Conservation (phyloP, 352 stramenopile species). For the Plasmopara halstedii region DNA sequence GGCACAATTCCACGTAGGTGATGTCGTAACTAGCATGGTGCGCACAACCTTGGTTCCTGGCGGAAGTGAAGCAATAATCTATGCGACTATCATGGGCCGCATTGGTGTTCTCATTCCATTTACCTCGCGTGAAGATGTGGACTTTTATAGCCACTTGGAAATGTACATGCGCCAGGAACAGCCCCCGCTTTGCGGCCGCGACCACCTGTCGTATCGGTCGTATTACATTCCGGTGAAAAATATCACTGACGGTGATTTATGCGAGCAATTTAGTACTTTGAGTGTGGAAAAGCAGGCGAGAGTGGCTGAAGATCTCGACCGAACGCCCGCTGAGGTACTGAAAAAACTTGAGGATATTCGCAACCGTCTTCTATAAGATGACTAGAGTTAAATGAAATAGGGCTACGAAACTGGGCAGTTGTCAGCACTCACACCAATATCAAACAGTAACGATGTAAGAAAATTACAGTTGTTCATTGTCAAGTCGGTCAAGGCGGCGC, state of each 20-base stretch:
- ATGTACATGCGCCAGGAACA: constrained; percentile 91
- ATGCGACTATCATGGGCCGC: constrained; percentile 94
- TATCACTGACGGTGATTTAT: constrained; percentile 97
- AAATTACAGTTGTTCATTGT: background rate
- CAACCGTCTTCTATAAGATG: constrained; percentile 91
- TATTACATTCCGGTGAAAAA: constrained; percentile 98
- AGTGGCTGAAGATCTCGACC: constrained; percentile 94
- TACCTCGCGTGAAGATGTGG: constrained; percentile 93
- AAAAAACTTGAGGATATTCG: constrained; percentile 99
- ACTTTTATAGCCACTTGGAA: constrained; percentile 98
- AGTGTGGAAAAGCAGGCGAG: constrained; percentile 92
- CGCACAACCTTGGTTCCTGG: constrained; percentile 93
- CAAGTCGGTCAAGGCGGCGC: constrained; percentile 5
- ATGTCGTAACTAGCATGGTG: constrained; percentile 97
- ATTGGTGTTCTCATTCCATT: constrained; percentile 97
- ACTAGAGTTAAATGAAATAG: constrained; percentile 1
- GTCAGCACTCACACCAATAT: background rate
- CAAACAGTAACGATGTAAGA: background rate
- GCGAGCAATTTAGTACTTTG: constrained; percentile 93
- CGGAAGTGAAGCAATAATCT: constrained; percentile 95
- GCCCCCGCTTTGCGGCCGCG: constrained; percentile 90
- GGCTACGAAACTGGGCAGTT: constrained; percentile 3
- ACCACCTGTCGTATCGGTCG: constrained; percentile 96
- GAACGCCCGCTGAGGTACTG: constrained; percentile 93
- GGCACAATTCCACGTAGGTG: constrained; percentile 96